Percentiles rank a stretch among this genome's conserved stretches.
These are phyloP conservation scores for Orobanche coerulescens DNA, from an alignment of 257 asterid species.

Conservation along the genomic window DNA sequence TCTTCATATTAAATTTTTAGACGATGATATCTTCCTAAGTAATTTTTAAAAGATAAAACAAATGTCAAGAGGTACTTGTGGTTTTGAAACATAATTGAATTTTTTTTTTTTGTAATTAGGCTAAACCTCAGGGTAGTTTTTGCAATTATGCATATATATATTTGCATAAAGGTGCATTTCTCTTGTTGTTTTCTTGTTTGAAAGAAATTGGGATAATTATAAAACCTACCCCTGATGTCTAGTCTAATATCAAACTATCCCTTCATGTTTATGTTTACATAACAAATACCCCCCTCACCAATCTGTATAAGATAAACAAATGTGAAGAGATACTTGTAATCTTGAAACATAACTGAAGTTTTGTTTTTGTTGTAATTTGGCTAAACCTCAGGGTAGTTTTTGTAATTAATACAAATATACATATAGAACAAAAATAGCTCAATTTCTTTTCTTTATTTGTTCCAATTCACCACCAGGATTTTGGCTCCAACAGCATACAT, in stretches of 20 bases:
- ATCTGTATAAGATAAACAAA: neutral
- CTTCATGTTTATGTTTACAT: neutral
- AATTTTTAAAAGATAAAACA: too few relatives aligned
- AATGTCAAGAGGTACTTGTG: too few relatives aligned
- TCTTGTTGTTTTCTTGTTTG: neutral
- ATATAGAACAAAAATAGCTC: neutral
- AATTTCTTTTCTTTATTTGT: neutral
- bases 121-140: too few relatives aligned
- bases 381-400: neutral
- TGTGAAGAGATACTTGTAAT: too few relatives aligned
- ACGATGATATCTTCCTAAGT: too few relatives aligned
- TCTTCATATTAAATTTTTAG: too few relatives aligned
- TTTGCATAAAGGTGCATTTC: slow-evolving; percentile 31
- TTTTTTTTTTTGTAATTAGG: too few relatives aligned
- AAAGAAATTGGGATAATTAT: neutral
- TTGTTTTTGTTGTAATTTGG: neutral
- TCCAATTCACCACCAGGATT: slow-evolving; percentile 29
- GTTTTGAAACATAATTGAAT: too few relatives aligned
- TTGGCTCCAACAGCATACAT: slow-evolving; percentile 61
- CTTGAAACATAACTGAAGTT: too few relatives aligned
- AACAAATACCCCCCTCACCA: too few relatives aligned
- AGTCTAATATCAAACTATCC: neutral
- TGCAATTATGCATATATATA: too few relatives aligned
- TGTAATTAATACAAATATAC: neutral
- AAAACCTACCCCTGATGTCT: neutral